phyloP scores from a whole-genome alignment of 2,329 filamentous ascomycete genomes.

The Sphaceloma murrayae region DNA sequence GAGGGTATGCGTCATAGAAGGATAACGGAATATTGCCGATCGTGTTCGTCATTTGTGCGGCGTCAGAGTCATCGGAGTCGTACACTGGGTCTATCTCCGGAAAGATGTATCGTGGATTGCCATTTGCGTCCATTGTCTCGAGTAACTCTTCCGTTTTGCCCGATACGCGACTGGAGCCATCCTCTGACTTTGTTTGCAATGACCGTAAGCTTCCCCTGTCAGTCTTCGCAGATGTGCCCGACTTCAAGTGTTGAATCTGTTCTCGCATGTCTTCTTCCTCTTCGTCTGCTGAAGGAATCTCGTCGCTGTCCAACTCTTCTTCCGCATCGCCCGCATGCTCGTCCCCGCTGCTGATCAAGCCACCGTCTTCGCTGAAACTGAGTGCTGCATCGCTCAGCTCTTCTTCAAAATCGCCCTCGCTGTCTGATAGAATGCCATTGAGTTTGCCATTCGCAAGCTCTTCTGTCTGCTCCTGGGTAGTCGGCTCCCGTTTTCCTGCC shows the following conservation, averaged over 20 bases:
- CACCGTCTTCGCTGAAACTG: slow-evolving; percentile 17
- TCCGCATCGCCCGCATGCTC: slow-evolving; percentile 26
- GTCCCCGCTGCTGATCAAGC: slow-evolving; percentile 20
- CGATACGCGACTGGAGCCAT: slow-evolving; percentile 19
- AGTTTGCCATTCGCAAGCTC: slow-evolving; percentile 18
- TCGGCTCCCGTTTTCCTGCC: slow-evolving; percentile 12
- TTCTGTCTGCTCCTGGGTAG: slow-evolving; percentile 7
- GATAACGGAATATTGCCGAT: slow-evolving; percentile 90
- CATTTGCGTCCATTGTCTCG: slow-evolving; percentile 73
- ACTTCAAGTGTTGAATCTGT: slow-evolving; percentile 36
- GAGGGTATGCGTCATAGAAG: slow-evolving; percentile 95
- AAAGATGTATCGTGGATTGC: slow-evolving; percentile 82
- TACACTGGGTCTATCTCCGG: slow-evolving; percentile 89
- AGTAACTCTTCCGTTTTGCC: slow-evolving; percentile 40
- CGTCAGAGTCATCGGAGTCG: slow-evolving; percentile 90
- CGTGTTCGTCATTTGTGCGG: slow-evolving; percentile 69
- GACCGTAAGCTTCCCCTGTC: background rate
- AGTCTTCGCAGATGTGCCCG: slow-evolving; percentile 17
- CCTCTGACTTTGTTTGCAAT: too few species aligned
- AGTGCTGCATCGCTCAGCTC: slow-evolving; percentile 26
- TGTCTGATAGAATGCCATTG: slow-evolving; percentile 18
- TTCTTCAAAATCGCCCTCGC: slow-evolving; percentile 18
- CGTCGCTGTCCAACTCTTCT: slow-evolving; percentile 34
- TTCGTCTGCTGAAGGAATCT: slow-evolving; percentile 32
- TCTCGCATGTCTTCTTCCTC: slow-evolving; percentile 36